A percentile compares a stretch with the other conserved stretches of the same genome.
phyloP scores from a whole-genome alignment of 2,329 filamentous ascomycete genomes.

The Neospermospora avenae region DNA sequence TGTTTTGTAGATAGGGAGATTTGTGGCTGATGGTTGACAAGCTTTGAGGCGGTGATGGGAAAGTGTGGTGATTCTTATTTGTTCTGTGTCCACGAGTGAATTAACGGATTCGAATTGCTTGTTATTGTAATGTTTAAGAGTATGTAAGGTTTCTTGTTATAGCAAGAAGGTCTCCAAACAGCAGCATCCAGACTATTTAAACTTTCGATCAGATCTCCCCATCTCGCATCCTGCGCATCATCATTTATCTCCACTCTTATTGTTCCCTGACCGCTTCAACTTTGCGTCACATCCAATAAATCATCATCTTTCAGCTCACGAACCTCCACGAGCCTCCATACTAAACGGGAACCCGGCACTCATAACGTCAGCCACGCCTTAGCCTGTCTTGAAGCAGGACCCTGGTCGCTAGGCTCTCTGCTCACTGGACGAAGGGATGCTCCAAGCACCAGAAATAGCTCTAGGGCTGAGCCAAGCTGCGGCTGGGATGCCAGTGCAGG shows the following conservation, averaged over 20 bases:
- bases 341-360: background rate
- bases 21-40: background rate
- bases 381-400: too few species aligned
- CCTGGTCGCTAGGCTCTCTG: background rate
- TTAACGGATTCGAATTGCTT: too few species aligned
- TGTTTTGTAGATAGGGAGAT: background rate
- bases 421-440: background rate
- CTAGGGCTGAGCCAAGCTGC: slow-evolving; percentile 4
- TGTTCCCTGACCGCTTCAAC: too few species aligned
- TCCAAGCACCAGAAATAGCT: background rate
- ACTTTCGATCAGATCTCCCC: background rate
- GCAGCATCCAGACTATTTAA: background rate
- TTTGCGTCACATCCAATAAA: background rate
- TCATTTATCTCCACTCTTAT: background rate
- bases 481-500: background rate
- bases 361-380: background rate
- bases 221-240: background rate
- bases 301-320: too few species aligned
- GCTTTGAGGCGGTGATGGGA: background rate
- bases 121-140: background rate
- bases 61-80: too few species aligned
- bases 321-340: background rate
- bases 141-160: background rate
- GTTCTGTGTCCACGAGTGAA: too few species aligned
- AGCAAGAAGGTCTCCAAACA: background rate